phyloP scores from a whole-genome alignment of 2,329 filamentous ascomycete species.

The Tolypocladium endophyticum region DNA sequence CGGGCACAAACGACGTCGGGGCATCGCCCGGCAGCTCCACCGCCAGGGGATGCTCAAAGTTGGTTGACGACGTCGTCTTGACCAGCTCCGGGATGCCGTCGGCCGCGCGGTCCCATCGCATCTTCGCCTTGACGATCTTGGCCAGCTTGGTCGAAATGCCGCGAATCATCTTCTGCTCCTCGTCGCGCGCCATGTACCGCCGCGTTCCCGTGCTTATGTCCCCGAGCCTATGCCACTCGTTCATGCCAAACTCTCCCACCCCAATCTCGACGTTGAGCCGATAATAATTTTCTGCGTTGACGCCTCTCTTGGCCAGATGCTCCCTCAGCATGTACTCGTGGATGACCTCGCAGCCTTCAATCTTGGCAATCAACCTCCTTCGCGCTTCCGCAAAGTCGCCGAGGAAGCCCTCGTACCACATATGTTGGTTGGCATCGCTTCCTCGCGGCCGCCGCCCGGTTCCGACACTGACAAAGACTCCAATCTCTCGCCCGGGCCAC shows the following conservation, averaged over 20 bases:
- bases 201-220: conserved; percentile 91
- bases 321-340: conserved; percentile 80
- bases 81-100: conserved; percentile 31
- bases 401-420: conserved; percentile 92
- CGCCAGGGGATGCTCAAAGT: conserved; percentile 33
- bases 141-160: conserved; percentile 71
- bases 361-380: conserved; percentile 75
- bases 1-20: conserved; percentile 26
- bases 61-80: conserved; percentile 30
- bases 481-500: conserved; percentile 88
- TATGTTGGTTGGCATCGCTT: conserved; percentile 58
- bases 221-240: conserved; percentile 88
- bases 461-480: conserved; percentile 88
- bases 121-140: conserved; percentile 69
- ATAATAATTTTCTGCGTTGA: conserved; percentile 86
- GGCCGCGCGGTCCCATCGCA: conserved; percentile 46
- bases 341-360: conserved; percentile 87
- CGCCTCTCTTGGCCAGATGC: conserved; percentile 63
- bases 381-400: conserved; percentile 89
- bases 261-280: conserved; percentile 95
- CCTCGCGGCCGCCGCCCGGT: conserved; percentile 69
- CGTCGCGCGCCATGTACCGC: conserved; percentile 64
- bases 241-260: conserved; percentile 96
- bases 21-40: conserved; percentile 49
- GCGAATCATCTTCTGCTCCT: conserved; percentile 67